Evolutionary conservation across 2,329 filamentous ascomycete genomes (phyloP).

Genomic region (Xylariales sp.): DNA sequence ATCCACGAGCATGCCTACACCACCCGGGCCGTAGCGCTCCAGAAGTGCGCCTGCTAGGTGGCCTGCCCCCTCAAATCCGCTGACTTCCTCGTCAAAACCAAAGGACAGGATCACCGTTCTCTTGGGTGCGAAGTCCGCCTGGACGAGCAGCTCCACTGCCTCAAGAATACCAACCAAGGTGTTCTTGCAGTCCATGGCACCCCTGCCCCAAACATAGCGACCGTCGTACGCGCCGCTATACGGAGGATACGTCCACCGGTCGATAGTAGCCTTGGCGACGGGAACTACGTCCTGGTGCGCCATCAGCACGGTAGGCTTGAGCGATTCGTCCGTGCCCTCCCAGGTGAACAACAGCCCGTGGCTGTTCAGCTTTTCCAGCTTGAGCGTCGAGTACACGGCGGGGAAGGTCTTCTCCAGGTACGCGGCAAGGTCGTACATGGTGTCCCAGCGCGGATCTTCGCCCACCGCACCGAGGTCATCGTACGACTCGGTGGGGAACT

Average conservation of each 20-base stretch:
- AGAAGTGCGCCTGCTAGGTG: constrained; percentile 41
- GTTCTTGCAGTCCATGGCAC: constrained; percentile 57
- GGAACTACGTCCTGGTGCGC: constrained; percentile 64
- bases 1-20: constrained; percentile 52
- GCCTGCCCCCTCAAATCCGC: constrained; percentile 44
- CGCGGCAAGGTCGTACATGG: constrained; percentile 49
- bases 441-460: constrained; percentile 53
- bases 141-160: constrained; percentile 50
- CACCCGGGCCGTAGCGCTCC: constrained; percentile 49
- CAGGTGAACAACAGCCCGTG: constrained; percentile 57
- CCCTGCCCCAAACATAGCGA: constrained; percentile 57
- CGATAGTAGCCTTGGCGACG: constrained; percentile 42
- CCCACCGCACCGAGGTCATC: constrained; percentile 51
- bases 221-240: constrained; percentile 56
- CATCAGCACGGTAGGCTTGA: constrained; percentile 56
- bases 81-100: constrained; percentile 61
- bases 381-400: constrained; percentile 39
- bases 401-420: constrained; percentile 49
- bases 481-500: constrained; percentile 50
- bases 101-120: constrained; percentile 55
- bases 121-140: constrained; percentile 44
- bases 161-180: constrained; percentile 54
- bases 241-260: constrained; percentile 55
- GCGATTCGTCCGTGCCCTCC: constrained; percentile 40
- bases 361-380: constrained; percentile 52